Evolutionary conservation across 1,284 basidiomycete species (phyloP), one percentile per base, ranked within the genome.

Genomic region (Exobasidium cylindrosporum): DNA sequence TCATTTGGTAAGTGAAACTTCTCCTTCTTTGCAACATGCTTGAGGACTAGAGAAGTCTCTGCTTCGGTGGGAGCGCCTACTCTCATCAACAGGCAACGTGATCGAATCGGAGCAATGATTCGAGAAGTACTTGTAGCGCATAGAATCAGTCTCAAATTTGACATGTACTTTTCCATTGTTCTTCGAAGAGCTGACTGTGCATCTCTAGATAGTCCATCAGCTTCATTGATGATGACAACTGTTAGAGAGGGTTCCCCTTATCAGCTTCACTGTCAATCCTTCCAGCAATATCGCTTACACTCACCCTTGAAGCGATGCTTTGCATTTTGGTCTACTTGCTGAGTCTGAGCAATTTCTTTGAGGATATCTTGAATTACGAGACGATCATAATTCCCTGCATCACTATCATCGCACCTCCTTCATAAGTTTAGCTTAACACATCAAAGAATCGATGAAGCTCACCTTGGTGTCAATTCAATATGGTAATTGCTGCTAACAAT

Each of bases 201-300:
- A 82, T 98, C 95, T 67, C 94, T 88, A 13, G 92, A 88, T 52
- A 98, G 85, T 0, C 90, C 88, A 81, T 99, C 95, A 0, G 95
- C 96, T 82, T 97, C 95, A 75, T 98, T 97, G 80, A 99, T 97
- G 62, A 98, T 86, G 50, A 98, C 95, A n/a, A 95, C 95, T 96
- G 72, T 3, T n/a, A 7, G 32, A n/a, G 40, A 50, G 54, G 53
- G 35, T 53, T 43, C 57, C 29, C 32, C 52, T 24, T 11, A 45
- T 10, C 45, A 63, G 4, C 35, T 21, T 2, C 31, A 54, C 26
- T 31, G 29, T 24, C 14, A 28, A 4, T 10, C 44, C 17, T 30
- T 45, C 26, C 30, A 26, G 28, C 4, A 11, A 17, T 40, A 10
- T 17, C 35, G 10, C 35, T 40, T 40, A 17, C 35, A 40, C 35